Percentiles rank a stretch among this genome's conserved stretches.
These are phyloP conservation scores for Myriosclerotinia duriaeana DNA, from an alignment of 2,329 filamentous ascomycete species.

Conservation along the genomic window DNA sequence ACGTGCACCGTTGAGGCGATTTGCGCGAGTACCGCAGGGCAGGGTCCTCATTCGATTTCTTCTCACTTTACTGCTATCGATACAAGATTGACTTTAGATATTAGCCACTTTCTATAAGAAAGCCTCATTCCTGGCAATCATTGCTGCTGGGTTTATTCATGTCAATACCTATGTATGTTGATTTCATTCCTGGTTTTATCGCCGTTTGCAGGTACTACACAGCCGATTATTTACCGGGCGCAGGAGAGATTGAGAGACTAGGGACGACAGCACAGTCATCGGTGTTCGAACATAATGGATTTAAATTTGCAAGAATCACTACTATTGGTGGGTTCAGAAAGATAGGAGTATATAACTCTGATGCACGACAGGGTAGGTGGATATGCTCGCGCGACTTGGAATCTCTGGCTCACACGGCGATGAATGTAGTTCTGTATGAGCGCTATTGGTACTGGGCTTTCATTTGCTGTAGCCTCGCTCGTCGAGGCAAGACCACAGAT, in stretches of 20 bases:
- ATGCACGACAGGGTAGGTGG: slow-evolving; percentile 70
- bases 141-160: slow-evolving; percentile 56
- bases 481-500: slow-evolving; percentile 62
- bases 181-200: slow-evolving; percentile 59
- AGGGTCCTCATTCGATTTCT: neutral
- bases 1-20: neutral
- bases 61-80: neutral
- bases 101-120: neutral
- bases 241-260: slow-evolving; percentile 72
- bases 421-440: slow-evolving; percentile 76
- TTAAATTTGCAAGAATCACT: slow-evolving; percentile 67
- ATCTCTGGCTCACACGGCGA: slow-evolving; percentile 70
- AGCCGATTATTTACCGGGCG: slow-evolving; percentile 63
- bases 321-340: slow-evolving; percentile 77
- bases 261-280: slow-evolving; percentile 76
- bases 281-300: slow-evolving; percentile 76
- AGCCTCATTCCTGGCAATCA: neutral
- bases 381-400: slow-evolving; percentile 64
- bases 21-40: neutral
- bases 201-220: slow-evolving; percentile 58
- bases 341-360: slow-evolving; percentile 61
- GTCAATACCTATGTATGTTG: slow-evolving; percentile 65
- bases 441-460: slow-evolving; percentile 66
- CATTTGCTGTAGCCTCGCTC: slow-evolving; percentile 61
- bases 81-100: neutral